Conservation (phyloP, 179 eudicot species). For the Camellia oleifera region DNA sequence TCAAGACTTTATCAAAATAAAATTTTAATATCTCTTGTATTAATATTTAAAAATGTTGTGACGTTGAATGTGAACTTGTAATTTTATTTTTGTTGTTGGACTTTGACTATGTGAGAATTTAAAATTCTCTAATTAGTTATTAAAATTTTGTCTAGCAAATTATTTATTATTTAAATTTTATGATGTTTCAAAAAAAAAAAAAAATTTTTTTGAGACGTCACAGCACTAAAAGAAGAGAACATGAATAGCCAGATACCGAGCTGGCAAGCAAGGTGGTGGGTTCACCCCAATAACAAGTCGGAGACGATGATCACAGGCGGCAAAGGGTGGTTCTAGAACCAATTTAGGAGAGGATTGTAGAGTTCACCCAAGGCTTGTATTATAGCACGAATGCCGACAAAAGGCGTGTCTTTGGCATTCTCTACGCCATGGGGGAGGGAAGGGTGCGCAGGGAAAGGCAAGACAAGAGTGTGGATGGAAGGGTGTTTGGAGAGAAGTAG, state of each 20-base stretch:
- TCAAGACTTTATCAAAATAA: too few species aligned
- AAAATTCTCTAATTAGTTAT: too few species aligned
- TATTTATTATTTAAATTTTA: too few species aligned
- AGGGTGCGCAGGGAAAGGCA: conserved; percentile 23
- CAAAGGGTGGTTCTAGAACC: conserved; percentile 53
- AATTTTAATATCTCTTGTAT: too few species aligned
- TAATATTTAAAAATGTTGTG: too few species aligned
- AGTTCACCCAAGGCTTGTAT: conserved; percentile 16
- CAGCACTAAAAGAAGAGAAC: conserved; percentile 44
- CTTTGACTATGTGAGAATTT: too few species aligned
- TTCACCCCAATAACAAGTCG: conserved; percentile 71
- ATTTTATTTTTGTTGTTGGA: too few species aligned
- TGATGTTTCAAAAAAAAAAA: too few species aligned
- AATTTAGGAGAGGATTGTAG: conserved; percentile 35
- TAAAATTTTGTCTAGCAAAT: too few species aligned
- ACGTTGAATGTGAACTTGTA: too few species aligned
- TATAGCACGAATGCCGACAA: too few species aligned
- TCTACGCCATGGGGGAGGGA: conserved; percentile 28
- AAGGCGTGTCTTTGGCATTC: neutral
- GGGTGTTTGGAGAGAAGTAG: conserved; percentile 48
- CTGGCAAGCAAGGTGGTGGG: conserved; percentile 34
- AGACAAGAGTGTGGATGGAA: neutral
- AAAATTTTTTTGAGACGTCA: neutral
- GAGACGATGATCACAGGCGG: conserved; percentile 67
- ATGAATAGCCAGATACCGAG: conserved; percentile 41